Evolutionary conservation across 1,139 yeast genomes (phyloP).

Genomic region (Diutina sp.): DNA sequence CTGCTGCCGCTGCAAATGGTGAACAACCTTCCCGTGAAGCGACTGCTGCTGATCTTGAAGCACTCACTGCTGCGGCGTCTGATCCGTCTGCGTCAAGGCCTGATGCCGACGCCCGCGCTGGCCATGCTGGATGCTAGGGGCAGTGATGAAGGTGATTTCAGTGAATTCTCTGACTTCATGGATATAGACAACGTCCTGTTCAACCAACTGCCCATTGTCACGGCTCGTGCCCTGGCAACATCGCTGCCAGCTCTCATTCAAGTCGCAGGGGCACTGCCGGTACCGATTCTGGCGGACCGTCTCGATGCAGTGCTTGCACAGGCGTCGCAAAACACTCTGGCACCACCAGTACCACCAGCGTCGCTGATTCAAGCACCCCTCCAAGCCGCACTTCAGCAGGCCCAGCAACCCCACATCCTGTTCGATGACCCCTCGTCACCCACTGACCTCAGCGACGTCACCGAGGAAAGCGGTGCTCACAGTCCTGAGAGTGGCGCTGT

Average conservation of each 20-base stretch:
- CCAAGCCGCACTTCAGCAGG: background rate
- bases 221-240: background rate
- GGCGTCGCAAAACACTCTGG: background rate
- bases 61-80: background rate
- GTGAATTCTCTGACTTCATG: background rate
- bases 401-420: background rate
- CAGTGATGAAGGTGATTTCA: background rate
- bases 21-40: slow-evolving; percentile 22
- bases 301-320: background rate
- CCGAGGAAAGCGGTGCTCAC: background rate
- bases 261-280: background rate
- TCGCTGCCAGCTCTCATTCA: background rate
- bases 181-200: background rate
- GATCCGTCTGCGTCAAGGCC: background rate
- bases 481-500: background rate
- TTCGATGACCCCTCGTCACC: background rate
- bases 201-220: background rate
- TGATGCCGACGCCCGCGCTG: background rate
- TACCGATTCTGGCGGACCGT: background rate
- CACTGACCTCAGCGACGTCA: background rate
- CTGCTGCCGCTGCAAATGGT: slow-evolving; percentile 9
- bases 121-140: background rate
- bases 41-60: slow-evolving; percentile 25
- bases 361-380: background rate
- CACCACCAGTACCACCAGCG: background rate